These are phyloP conservation scores for Podila clonocystis DNA, from an alignment of 192 early-diverging fungal genomes.

Conservation along the genomic window DNA sequence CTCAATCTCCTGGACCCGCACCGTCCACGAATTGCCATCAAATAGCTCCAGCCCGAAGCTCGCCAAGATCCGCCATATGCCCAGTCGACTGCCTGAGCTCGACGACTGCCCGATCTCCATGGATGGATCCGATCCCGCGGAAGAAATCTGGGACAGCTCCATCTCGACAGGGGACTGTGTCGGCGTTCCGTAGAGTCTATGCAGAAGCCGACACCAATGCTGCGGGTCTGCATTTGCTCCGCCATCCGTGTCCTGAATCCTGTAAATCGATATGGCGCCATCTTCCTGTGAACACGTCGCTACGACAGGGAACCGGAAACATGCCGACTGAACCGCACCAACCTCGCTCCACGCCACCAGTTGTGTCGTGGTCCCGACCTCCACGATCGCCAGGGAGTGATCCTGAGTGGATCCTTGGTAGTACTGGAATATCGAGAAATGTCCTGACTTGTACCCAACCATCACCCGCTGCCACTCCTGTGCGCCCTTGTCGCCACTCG, in stretches of 20 bases:
- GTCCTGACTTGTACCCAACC: slow-evolving; percentile 36
- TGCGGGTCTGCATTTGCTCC: not conserved
- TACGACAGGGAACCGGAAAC: slow-evolving; percentile 28
- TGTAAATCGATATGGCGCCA: slow-evolving; percentile 36
- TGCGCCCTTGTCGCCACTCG: not conserved
- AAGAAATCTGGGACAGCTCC: not conserved
- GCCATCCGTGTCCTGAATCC: not conserved
- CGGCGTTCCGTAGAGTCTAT: slow-evolving; percentile 29
- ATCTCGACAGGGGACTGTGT: slow-evolving; percentile 23
- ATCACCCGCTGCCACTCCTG: slow-evolving; percentile 32
- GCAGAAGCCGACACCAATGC: slow-evolving; percentile 30
- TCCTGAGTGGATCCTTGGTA: not conserved
- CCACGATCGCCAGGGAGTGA: not conserved
- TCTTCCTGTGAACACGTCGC: slow-evolving; percentile 16
- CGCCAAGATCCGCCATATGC: slow-evolving; percentile 15
- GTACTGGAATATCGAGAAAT: slow-evolving; percentile 45
- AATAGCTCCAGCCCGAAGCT: slow-evolving; percentile 15
- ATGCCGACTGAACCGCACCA: slow-evolving; percentile 17
- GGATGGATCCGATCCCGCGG: not conserved
- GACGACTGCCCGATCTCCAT: too few relatives aligned
- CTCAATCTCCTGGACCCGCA: slow-evolving; percentile 38
- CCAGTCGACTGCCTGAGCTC: not conserved
- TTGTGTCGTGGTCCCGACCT: slow-evolving; percentile 23
- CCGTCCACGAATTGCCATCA: slow-evolving; percentile 32
- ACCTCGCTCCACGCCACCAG: slow-evolving; percentile 21